Percentiles rank a stretch among this genome's conserved stretches.
phyloP scores from a whole-genome alignment of 371 early-diverging fungal species.

The Rhizomucor miehei region DNA sequence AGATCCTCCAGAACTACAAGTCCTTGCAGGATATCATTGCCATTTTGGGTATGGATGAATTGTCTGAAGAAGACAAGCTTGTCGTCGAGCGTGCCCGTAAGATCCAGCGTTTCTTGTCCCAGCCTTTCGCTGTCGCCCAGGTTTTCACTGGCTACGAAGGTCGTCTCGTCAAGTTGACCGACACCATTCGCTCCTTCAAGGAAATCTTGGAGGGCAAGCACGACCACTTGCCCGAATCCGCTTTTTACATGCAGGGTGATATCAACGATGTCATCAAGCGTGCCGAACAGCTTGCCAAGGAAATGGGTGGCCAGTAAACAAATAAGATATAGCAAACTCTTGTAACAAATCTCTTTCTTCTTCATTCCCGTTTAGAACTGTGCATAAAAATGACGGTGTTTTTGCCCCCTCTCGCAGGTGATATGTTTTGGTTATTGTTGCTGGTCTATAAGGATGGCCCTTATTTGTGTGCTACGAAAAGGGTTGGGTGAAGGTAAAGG shows the following conservation, averaged over 20 bases:
- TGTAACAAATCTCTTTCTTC: too few species aligned
- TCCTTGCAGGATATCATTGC: constrained; percentile 96
- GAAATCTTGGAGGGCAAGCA: constrained; percentile 94
- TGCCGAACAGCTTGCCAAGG: constrained; percentile 87
- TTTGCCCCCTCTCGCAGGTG: too few species aligned
- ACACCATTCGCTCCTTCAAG: constrained; percentile 92
- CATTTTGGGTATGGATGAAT: constrained; percentile 95
- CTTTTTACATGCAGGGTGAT: constrained; percentile 98
- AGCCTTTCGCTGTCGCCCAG: constrained; percentile 93
- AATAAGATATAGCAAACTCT: background rate
- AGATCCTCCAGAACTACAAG: constrained; percentile 95
- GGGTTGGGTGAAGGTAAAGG: too few species aligned
- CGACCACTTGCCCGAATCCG: constrained; percentile 89
- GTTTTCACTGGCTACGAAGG: constrained; percentile 96
- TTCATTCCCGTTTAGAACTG: too few species aligned
- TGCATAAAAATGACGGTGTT: too few species aligned
- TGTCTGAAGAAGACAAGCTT: constrained; percentile 95
- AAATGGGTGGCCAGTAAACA: constrained; percentile 40
- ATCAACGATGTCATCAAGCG: constrained; percentile 93
- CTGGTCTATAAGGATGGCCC: too few species aligned
- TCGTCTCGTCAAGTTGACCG: constrained; percentile 84
- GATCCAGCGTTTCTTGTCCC: constrained; percentile 94
- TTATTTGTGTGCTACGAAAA: too few species aligned
- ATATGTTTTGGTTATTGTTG: too few species aligned
- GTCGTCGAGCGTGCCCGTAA: constrained; percentile 92